Base-by-base conservation (phyloP, 1,284 basidiomycete genomes). In the Phellinidium pouzarii region DNA sequence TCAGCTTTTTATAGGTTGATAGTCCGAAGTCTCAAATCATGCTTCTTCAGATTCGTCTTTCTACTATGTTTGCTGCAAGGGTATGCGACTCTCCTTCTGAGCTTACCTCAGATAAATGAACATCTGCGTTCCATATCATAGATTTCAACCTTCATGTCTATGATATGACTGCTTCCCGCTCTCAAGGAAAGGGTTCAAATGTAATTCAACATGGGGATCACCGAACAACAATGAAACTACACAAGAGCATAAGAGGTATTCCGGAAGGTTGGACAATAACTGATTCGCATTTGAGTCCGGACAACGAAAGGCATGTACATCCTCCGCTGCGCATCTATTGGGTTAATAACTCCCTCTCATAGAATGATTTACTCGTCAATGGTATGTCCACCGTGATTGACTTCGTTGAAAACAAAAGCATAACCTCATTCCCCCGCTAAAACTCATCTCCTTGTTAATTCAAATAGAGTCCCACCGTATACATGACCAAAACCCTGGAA, bases 311-410 rank as follows among this genome's bases (percentile, higher is more conserved):
- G 91, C 84, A 61, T 56, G 64, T 34, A 9, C 4, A 40, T 2
- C 20, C 43, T 8, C 22, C n/a, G 22, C 48, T n/a, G 27, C 26
- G 19, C 12, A 31, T 41, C 6, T 25, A 44, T 46, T 14, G 6
- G 11, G 27, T 23, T 40, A 9, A 48, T 48, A 27, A 51, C 44
- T 57, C 52, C 44, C 49, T 52, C 29, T 53, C 57, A 20, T 42
- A 41, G 91, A 62, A 85, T 99, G 73, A 92, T 97, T 54, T 98
- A 98, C 68, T 89, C 88, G 22, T 91, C 84, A 1, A 90, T 96
- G 48, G 86, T 87, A 61, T 67, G 78, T n/a, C 61, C 22, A 20
- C 40, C n/a, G 20, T 49, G 14, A 38, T 36, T 27, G 36, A 48
- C 20, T 26, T 47, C 8, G 23, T n/a, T 34, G 48, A 12, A 22